A percentile compares a stretch with the other conserved stretches of the same genome.
Conservation (phyloP, 805 yeast species). For the Hagleromyces aurorensis region DNA sequence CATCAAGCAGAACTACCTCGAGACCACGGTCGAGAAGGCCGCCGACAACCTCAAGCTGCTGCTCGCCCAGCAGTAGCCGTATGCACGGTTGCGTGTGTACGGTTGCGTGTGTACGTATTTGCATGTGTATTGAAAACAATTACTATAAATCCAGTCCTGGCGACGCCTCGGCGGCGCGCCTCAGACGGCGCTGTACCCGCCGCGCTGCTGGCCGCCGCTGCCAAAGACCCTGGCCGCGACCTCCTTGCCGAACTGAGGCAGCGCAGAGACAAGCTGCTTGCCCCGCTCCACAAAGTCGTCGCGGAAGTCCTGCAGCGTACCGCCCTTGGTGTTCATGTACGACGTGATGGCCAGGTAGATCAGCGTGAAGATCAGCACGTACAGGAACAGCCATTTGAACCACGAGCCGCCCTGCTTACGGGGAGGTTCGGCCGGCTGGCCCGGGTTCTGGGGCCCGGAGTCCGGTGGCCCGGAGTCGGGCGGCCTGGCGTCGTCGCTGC, state of each 20-base stretch:
- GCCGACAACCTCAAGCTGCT: conserved; percentile 49
- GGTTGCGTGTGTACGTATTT: too few relatives aligned
- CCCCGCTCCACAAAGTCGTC: conserved; percentile 69
- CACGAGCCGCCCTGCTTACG: conserved; percentile 31
- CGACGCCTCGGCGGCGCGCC: too few relatives aligned
- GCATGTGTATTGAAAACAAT: too few relatives aligned
- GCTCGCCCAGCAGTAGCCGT: too few relatives aligned
- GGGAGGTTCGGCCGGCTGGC: conserved; percentile 25
- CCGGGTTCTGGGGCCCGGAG: conserved; percentile 19
- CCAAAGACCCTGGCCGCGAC: conserved; percentile 60
- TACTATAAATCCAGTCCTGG: too few relatives aligned
- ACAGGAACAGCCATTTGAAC: conserved; percentile 77
- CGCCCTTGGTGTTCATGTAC: conserved; percentile 66
- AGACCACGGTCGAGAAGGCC: conserved; percentile 71
- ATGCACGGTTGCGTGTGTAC: too few relatives aligned
- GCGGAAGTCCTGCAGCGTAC: conserved; percentile 56
- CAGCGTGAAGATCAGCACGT: conserved; percentile 58
- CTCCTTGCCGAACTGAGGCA: conserved; percentile 63
- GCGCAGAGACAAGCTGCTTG: conserved; percentile 45
- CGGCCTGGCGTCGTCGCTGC: conserved; percentile 20
- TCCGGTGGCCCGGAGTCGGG: conserved; percentile 16
- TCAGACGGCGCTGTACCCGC: conserved; percentile 91
- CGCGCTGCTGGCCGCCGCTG: conserved; percentile 44
- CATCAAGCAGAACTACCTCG: conserved; percentile 65
- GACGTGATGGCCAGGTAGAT: conserved; percentile 61